Conservation (phyloP, 2,329 filamentous ascomycete genomes). For the Chaetomium olivaceum region DNA sequence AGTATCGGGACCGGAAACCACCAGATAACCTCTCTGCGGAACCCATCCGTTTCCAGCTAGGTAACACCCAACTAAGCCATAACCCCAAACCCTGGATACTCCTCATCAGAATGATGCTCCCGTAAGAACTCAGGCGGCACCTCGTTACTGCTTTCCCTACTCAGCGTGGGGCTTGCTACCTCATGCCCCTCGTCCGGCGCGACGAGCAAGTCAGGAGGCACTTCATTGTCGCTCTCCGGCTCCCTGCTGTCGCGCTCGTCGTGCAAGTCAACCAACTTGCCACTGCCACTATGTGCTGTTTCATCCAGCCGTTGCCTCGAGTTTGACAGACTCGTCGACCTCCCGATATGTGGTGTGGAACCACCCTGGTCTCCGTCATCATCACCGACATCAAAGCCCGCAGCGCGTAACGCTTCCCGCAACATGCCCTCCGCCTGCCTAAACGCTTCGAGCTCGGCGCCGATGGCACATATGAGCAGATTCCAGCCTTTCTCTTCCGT, state of each 20-base stretch:
- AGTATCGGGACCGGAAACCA: too few relatives aligned
- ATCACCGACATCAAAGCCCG: constrained; percentile 34
- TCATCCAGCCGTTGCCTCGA: constrained; percentile 10
- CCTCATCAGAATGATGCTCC: constrained; percentile 40
- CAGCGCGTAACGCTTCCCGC: constrained; percentile 35
- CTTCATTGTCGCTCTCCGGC: constrained; percentile 44
- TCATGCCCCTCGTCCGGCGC: constrained; percentile 41
- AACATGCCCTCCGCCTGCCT: constrained; percentile 38
- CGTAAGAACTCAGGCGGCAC: constrained; percentile 54
- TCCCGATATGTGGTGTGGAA: constrained; percentile 30
- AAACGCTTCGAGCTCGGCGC: constrained; percentile 55
- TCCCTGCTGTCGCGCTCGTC: constrained; percentile 32
- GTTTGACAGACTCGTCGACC: constrained; percentile 19
- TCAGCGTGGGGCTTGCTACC: constrained; percentile 10
- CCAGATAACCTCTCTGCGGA: neutral
- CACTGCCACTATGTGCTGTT: constrained; percentile 15
- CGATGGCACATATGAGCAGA: constrained; percentile 71
- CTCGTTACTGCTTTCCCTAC: constrained; percentile 43
- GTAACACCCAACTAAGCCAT: neutral
- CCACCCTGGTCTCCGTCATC: constrained; percentile 14
- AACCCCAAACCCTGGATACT: neutral
- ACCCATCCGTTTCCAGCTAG: neutral
- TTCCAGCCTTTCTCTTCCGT: constrained; percentile 70
- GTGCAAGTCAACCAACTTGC: constrained; percentile 40
- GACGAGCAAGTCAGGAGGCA: constrained; percentile 54